Conservation (phyloP, 2,329 filamentous ascomycete species). For the Colletotrichum melonis region DNA sequence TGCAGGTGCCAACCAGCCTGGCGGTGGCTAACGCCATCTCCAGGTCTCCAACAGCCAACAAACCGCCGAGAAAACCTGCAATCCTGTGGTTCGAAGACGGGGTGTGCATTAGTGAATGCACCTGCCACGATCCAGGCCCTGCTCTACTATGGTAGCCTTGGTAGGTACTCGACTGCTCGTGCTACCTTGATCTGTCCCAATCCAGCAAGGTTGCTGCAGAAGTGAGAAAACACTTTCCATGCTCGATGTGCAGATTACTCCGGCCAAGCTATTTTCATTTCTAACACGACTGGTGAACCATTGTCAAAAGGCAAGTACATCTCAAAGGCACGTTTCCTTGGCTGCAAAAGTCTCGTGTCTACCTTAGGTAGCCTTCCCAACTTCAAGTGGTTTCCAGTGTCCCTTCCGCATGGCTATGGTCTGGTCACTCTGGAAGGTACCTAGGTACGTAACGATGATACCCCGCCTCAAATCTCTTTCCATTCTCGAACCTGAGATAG, state of each 20-base stretch:
- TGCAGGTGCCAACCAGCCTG: constrained; percentile 17
- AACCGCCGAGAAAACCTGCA: background rate
- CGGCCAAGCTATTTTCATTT: too few relatives aligned
- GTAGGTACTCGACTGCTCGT: background rate
- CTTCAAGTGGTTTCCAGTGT: too few relatives aligned
- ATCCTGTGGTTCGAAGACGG: background rate
- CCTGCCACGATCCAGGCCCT: constrained; percentile 21
- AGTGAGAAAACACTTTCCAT: background rate
- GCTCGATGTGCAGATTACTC: background rate
- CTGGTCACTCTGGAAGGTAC: background rate
- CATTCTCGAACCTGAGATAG: constrained; percentile 30
- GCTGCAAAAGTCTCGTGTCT: too few relatives aligned
- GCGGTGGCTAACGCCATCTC: background rate
- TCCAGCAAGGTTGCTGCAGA: background rate
- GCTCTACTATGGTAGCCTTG: too few relatives aligned
- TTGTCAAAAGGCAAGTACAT: too few relatives aligned
- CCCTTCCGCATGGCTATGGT: background rate
- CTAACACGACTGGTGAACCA: too few relatives aligned
- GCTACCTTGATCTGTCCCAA: background rate
- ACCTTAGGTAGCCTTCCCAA: too few relatives aligned
- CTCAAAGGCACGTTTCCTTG: too few relatives aligned
- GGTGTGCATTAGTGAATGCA: background rate
- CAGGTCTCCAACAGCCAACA: background rate
- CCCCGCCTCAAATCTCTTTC: constrained; percentile 33
- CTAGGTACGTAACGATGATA: too few relatives aligned